Conservation (phyloP, 1,284 basidiomycete species). For the Waitea zeae region DNA sequence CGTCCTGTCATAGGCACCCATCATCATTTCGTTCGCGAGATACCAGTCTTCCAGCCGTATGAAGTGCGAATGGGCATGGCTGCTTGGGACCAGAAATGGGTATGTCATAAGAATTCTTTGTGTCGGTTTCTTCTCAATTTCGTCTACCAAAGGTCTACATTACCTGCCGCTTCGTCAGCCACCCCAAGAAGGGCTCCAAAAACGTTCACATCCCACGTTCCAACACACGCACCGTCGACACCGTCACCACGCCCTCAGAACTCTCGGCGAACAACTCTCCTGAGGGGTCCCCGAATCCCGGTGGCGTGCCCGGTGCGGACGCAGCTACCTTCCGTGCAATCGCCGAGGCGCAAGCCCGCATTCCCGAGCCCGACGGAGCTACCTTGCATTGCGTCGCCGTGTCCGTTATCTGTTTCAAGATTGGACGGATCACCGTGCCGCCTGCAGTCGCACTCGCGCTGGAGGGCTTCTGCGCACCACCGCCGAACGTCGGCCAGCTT, state of each 20-base stretch:
- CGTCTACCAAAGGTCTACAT: slow-evolving; percentile 37
- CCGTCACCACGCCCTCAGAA: slow-evolving; percentile 11
- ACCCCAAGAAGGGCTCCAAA: slow-evolving; percentile 26
- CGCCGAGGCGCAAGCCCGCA: slow-evolving; percentile 18
- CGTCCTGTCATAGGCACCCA: too few relatives aligned
- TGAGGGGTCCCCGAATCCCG: slow-evolving; percentile 11
- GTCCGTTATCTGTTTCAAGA: slow-evolving; percentile 58
- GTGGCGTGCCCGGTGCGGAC: slow-evolving; percentile 10
- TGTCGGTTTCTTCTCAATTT: too few relatives aligned
- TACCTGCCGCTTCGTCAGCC: slow-evolving; percentile 48
- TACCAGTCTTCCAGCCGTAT: slow-evolving; percentile 54
- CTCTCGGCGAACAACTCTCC: too few relatives aligned
- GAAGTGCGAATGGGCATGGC: slow-evolving; percentile 48
- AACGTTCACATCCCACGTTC: too few relatives aligned
- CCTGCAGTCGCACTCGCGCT: slow-evolving; percentile 38
- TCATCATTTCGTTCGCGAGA: slow-evolving; percentile 64
- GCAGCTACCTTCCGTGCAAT: slow-evolving; percentile 7
- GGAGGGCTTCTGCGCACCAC: slow-evolving; percentile 30
- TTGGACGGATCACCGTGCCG: slow-evolving; percentile 60
- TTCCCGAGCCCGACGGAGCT: slow-evolving; percentile 38
- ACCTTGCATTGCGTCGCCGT: slow-evolving; percentile 54
- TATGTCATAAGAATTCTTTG: slow-evolving; percentile 15
- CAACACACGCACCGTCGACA: too few relatives aligned
- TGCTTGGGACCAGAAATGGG: slow-evolving; percentile 82
- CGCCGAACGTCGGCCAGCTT: too few relatives aligned